Evolutionary conservation across 768 basidiomycete genomes (phyloP).

Genomic region (Inosperma sp.): DNA sequence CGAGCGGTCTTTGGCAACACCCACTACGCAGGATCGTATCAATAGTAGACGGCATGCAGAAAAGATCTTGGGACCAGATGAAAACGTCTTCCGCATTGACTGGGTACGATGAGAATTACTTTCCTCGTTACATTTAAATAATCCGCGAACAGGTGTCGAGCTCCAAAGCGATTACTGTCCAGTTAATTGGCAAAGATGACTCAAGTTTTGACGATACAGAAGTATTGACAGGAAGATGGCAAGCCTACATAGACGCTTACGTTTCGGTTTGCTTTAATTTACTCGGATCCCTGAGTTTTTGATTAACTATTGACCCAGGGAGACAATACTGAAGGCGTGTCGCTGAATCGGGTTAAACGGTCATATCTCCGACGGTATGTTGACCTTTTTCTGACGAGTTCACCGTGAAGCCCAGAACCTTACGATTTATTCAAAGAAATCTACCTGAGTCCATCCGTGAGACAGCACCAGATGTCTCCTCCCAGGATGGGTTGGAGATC

Average conservation of each 20-base stretch:
- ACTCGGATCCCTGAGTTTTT: background rate
- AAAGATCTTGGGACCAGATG: conserved; percentile 67
- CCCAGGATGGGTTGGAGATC: conserved; percentile 67
- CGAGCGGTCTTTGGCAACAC: conserved; percentile 53
- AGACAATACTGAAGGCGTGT: conserved; percentile 52
- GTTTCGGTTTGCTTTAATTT: conserved; percentile 46
- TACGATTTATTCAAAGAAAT: conserved; percentile 33
- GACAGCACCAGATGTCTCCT: conserved; percentile 40
- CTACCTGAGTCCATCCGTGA: conserved; percentile 33
- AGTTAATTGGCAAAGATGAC: conserved; percentile 78
- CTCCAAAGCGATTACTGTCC: conserved; percentile 63
- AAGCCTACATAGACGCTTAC: conserved; percentile 72
- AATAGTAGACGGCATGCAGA: conserved; percentile 64
- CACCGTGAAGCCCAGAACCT: background rate
- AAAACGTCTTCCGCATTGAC: conserved; percentile 75
- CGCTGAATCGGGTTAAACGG: conserved; percentile 39
- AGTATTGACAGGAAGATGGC: conserved; percentile 73
- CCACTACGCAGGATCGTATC: conserved; percentile 68
- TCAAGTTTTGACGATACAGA: conserved; percentile 72
- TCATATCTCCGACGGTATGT: conserved; percentile 68
- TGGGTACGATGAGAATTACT: conserved; percentile 59
- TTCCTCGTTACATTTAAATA: conserved; percentile 14
- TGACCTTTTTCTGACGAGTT: background rate
- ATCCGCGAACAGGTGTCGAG: conserved; percentile 49
- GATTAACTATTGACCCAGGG: conserved; percentile 34